Conservation (phyloP, 2,329 filamentous ascomycete genomes). For the Alternaria triticina region DNA sequence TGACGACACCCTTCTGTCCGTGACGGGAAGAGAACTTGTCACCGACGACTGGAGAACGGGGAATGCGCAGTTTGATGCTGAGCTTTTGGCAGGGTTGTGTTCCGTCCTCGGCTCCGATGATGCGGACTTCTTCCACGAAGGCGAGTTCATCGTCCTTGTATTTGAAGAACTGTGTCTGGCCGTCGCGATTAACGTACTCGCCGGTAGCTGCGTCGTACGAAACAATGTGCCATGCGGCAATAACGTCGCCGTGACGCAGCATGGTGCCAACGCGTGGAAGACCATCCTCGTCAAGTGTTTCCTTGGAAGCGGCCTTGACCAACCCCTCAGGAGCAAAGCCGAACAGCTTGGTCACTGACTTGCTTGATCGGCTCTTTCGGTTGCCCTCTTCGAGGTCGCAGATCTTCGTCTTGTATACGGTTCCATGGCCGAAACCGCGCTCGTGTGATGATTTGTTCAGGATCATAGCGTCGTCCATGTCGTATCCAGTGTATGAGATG, state of each 20-base stretch:
- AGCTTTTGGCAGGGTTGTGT: conserved; percentile 85
- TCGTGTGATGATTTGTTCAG: conserved; percentile 97
- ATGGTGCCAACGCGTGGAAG: conserved; percentile 80
- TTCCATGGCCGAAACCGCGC: conserved; percentile 92
- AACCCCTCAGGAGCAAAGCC: conserved; percentile 83
- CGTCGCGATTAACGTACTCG: conserved; percentile 83
- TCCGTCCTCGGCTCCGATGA: conserved; percentile 85
- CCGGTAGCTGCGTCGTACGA: conserved; percentile 74
- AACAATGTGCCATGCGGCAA: conserved; percentile 90
- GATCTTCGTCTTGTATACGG: conserved; percentile 97
- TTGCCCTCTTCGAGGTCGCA: conserved; percentile 82
- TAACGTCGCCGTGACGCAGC: conserved; percentile 79
- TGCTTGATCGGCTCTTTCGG: conserved; percentile 68
- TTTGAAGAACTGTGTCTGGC: conserved; percentile 83
- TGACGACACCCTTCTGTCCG: conserved; percentile 96
- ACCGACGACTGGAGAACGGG: conserved; percentile 88
- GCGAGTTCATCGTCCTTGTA: conserved; percentile 92
- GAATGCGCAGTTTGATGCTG: conserved; percentile 91
- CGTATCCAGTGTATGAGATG: conserved; percentile 97
- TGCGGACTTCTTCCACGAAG: conserved; percentile 89
- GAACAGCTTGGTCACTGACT: conserved; percentile 80
- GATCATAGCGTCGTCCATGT: conserved; percentile 99
- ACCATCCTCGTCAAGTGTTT: conserved; percentile 84
- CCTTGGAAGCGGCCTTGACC: conserved; percentile 72
- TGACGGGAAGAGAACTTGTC: conserved; percentile 99